phyloP scores from a whole-genome alignment of 225 moss, liverwort and hornwort species.

The Pleurozium schreberi region DNA sequence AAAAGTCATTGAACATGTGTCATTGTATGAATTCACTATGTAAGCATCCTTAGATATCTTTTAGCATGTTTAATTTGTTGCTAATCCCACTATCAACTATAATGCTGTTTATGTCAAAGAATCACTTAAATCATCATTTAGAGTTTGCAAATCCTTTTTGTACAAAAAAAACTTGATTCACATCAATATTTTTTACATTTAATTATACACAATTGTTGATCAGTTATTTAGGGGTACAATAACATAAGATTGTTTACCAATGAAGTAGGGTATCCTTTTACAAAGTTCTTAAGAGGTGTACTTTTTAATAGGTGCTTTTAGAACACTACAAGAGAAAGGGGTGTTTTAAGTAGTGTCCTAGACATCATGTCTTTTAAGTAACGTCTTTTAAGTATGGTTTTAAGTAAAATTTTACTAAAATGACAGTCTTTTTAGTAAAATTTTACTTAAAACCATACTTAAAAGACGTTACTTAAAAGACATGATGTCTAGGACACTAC shows the following conservation, averaged over 20 bases:
- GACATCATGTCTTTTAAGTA: too few species aligned
- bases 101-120: neutral
- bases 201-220: too few species aligned
- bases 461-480: too few species aligned
- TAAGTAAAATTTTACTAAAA: too few species aligned
- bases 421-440: too few species aligned
- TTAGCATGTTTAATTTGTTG: neutral
- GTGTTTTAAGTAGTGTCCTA: too few species aligned
- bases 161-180: rapidly evolving
- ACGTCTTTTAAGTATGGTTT: too few species aligned
- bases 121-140: neutral
- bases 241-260: neutral
- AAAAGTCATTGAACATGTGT: neutral
- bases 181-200: rapidly evolving
- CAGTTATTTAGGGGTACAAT: neutral
- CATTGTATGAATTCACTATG: neutral
- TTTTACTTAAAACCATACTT: too few species aligned
- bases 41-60: neutral
- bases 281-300: too few species aligned
- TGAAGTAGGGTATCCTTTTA: neutral
- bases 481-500: too few species aligned
- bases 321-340: too few species aligned
- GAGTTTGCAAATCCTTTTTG: rapidly evolving
- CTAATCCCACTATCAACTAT: neutral
- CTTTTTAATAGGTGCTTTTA: too few species aligned